Conservation (phyloP, 2,329 filamentous ascomycete genomes). For the Davidsoniella neocaledoniae region DNA sequence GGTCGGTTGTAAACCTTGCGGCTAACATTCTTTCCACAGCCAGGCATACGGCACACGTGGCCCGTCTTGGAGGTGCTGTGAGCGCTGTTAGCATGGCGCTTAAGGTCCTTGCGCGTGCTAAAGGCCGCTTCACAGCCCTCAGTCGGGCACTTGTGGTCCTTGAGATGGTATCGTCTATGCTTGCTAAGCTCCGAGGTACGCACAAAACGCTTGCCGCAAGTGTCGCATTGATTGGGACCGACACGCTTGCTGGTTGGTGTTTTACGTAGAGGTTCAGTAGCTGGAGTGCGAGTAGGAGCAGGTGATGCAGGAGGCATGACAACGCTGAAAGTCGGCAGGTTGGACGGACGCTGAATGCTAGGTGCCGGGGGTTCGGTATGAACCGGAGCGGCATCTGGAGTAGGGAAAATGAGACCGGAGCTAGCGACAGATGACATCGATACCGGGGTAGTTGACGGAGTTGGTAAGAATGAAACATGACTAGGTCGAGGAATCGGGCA, state of each 20-base stretch:
- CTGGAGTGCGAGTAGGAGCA: constrained; percentile 2
- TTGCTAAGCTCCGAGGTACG: constrained; percentile 13
- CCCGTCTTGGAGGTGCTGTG: constrained; percentile 12
- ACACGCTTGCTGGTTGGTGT: constrained; percentile 3
- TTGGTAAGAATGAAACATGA: constrained; percentile 5
- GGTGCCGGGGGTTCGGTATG: constrained; percentile 1
- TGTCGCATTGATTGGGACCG: constrained; percentile 8
- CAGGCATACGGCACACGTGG: constrained; percentile 16
- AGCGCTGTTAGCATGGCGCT: constrained; percentile 15
- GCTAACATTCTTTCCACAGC: constrained; percentile 16
- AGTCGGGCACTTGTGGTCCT: constrained; percentile 14
- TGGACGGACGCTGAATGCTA: background rate
- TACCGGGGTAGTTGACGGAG: constrained; percentile 11
- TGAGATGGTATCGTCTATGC: constrained; percentile 16
- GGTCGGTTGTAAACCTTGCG: constrained; percentile 17
- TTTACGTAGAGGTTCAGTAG: constrained; percentile 4
- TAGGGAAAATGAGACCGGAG: constrained; percentile 10
- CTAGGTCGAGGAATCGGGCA: constrained; percentile 8
- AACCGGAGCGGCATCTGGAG: constrained; percentile 4
- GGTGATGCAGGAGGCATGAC: background rate
- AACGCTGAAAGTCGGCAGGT: background rate
- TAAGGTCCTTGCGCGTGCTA: constrained; percentile 17
- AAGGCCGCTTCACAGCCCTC: constrained; percentile 15
- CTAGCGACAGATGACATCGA: constrained; percentile 9
- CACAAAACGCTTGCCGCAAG: constrained; percentile 10